Evolutionary conservation across 1,284 basidiomycete species (phyloP).

Genomic region (Pyrrhoderma lamaoense): DNA sequence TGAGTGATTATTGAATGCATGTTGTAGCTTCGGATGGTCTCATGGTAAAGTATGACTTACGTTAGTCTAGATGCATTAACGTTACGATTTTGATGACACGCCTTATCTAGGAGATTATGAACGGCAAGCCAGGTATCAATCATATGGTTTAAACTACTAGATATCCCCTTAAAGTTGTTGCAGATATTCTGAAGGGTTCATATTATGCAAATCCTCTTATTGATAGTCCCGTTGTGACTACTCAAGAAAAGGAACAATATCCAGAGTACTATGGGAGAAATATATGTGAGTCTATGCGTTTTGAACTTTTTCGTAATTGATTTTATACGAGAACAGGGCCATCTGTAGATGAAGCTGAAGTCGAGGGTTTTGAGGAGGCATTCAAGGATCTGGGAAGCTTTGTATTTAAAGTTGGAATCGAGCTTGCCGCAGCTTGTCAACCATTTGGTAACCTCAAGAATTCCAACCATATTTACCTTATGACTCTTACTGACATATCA

Average conservation of each 20-base stretch:
- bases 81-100: neutral
- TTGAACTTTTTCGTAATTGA: no score
- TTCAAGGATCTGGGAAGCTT: constrained; percentile 80
- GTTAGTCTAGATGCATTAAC: neutral
- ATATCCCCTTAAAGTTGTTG: neutral
- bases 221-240: constrained; percentile 53
- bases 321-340: constrained; percentile 59
- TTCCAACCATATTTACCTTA: no score
- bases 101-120: constrained; percentile 73
- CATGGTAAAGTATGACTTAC: constrained; percentile 66
- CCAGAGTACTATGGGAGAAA: constrained; percentile 77
- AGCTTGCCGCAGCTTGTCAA: constrained; percentile 80
- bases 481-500: neutral
- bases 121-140: constrained; percentile 67
- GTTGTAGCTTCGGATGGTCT: constrained; percentile 80
- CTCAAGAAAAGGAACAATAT: constrained; percentile 44
- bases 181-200: constrained; percentile 82
- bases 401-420: constrained; percentile 51
- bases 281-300: constrained; percentile 51
- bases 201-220: constrained; percentile 86
- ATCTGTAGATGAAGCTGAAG: constrained; percentile 40
- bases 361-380: constrained; percentile 75
- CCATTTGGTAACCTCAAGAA: constrained; percentile 76
- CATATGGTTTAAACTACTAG: neutral
- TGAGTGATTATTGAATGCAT: neutral